Evolutionary conservation across 2,329 filamentous ascomycete genomes (phyloP).

Genomic region (Trichoderma guizhouense): DNA sequence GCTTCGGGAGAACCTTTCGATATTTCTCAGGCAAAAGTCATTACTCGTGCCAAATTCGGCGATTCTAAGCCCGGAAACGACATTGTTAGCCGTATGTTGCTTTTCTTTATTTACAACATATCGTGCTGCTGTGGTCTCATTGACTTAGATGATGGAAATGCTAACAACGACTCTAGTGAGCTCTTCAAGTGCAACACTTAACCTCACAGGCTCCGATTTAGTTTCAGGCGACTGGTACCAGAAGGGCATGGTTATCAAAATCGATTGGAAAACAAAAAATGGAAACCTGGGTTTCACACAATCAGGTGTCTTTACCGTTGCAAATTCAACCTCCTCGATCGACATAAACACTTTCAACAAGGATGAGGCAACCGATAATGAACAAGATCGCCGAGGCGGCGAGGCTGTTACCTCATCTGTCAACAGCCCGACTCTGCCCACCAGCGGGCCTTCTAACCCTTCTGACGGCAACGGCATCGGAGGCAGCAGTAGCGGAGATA

Average conservation of each 20-base stretch:
- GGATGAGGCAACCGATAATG: neutral
- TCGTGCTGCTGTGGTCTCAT: neutral
- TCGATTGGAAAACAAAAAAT: constrained; percentile 18
- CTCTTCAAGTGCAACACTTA: neutral
- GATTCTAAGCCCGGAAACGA: neutral
- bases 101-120: neutral
- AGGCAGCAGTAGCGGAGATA: neutral
- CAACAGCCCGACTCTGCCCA: neutral
- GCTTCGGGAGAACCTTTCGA: neutral
- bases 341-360: neutral
- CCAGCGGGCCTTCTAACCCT: neutral
- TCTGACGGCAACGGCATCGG: neutral
- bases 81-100: neutral
- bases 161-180: neutral
- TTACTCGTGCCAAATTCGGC: neutral
- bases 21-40: neutral
- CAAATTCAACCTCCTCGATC: neutral
- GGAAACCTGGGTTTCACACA: constrained; percentile 7
- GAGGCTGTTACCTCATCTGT: neutral
- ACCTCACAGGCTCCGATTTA: neutral
- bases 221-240: neutral
- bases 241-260: constrained; percentile 17
- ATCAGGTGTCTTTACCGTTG: constrained; percentile 24
- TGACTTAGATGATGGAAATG: neutral
- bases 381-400: neutral